A percentile compares a stretch with the other conserved stretches of the same genome.
Evolutionary conservation across 1,284 basidiomycete genomes (phyloP).

Genomic region (Boletus mariae): DNA sequence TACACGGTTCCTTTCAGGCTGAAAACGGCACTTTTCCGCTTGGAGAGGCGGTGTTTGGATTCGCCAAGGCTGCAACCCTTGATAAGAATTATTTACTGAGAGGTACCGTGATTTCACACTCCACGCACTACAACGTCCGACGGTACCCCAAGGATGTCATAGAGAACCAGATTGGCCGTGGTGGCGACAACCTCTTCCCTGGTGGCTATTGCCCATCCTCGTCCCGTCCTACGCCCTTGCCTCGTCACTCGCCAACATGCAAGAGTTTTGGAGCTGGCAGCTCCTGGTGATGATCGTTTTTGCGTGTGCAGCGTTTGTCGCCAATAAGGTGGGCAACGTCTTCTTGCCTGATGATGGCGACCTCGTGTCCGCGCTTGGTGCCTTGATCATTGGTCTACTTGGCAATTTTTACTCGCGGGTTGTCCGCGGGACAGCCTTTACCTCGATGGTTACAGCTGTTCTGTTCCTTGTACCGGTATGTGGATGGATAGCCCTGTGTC

Average conservation of each 20-base stretch:
- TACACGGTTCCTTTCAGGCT: conserved; percentile 61
- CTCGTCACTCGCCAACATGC: conserved; percentile 77
- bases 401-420: conserved; percentile 80
- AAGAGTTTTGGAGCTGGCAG: conserved; percentile 65
- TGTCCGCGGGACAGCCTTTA: conserved; percentile 79
- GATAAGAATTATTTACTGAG: conserved; percentile 46
- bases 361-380: conserved; percentile 73
- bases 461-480: conserved; percentile 77
- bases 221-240: conserved; percentile 79
- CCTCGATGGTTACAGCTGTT: conserved; percentile 85
- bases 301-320: conserved; percentile 71
- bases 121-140: not conserved
- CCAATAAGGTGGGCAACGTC: conserved; percentile 56
- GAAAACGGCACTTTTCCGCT: conserved; percentile 49
- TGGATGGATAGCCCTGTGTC: not conserved
- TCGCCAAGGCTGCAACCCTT: conserved; percentile 44
- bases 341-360: conserved; percentile 50
- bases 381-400: conserved; percentile 75
- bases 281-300: conserved; percentile 77
- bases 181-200: conserved; percentile 72
- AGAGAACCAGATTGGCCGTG: conserved; percentile 71
- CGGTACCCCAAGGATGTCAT: conserved; percentile 54
- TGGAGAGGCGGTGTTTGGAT: conserved; percentile 61
- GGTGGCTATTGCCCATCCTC: conserved; percentile 72
- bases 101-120: conserved; percentile 36